Conservation (phyloP, 345 rosid species). For the Citrus trifoliata region DNA sequence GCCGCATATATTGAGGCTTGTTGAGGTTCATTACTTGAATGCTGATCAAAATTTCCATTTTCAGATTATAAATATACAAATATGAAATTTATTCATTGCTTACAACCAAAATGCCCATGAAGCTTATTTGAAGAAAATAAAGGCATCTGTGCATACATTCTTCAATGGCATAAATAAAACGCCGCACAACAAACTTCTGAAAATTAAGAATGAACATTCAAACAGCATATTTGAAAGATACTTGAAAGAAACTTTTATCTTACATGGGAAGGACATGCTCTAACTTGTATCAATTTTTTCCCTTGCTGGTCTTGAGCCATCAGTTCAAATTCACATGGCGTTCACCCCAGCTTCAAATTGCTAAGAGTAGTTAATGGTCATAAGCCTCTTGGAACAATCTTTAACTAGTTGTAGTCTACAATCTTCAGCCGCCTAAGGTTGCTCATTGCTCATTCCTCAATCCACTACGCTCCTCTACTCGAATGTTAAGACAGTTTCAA, state of each 20-base stretch:
- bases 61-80: too few species aligned
- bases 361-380: slow-evolving; percentile 1
- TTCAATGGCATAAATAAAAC: not conserved
- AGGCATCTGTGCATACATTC: too few species aligned
- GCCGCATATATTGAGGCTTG: too few species aligned
- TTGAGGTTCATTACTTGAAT: too few species aligned
- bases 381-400: slow-evolving; percentile 10
- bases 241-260: not conserved
- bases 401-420: slow-evolving; percentile 2
- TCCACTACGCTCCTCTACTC: not conserved
- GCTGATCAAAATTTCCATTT: too few species aligned
- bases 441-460: slow-evolving; percentile 12
- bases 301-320: not conserved
- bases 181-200: not conserved
- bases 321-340: slow-evolving; percentile 4
- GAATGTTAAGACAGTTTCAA: slow-evolving; percentile 1
- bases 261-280: slow-evolving; percentile 7
- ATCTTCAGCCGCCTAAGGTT: slow-evolving; percentile 7
- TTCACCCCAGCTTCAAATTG: not conserved
- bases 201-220: not conserved
- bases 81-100: too few species aligned
- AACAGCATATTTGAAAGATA: not conserved
- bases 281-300: slow-evolving; percentile 8
- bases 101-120: too few species aligned
- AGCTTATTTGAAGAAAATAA: not conserved